phyloP scores from a whole-genome alignment of 2,329 filamentous ascomycete genomes.

The Ceratocystiopsis brevicomis region DNA sequence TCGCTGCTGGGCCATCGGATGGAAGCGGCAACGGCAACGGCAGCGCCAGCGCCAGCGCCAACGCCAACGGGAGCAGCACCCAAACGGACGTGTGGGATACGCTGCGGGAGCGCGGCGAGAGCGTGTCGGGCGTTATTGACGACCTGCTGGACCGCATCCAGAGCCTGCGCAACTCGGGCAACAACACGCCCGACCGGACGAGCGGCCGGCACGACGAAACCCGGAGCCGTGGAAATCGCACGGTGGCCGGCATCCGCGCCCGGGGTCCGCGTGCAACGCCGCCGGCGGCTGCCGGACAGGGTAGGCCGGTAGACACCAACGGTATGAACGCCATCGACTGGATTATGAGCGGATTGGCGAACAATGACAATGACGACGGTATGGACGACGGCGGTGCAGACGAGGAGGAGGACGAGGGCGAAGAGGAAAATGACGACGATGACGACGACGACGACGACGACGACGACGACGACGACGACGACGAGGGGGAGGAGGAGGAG shows the following conservation, averaged over 20 bases:
- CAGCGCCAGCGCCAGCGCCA: no score
- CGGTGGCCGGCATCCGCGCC: neutral
- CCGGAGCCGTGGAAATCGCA: no score
- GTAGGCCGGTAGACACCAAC: no score
- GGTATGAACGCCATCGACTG: no score
- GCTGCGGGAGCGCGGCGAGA: constrained; percentile 18
- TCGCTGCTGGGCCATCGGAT: neutral
- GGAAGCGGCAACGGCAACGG: no score
- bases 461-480: neutral
- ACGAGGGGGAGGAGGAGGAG: neutral
- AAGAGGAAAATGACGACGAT: neutral
- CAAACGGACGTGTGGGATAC: constrained; percentile 10
- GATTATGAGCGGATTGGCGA: no score
- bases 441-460: neutral
- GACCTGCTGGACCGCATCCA: constrained; percentile 21
- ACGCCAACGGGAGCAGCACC: constrained; percentile 5
- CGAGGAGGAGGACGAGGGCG: neutral
- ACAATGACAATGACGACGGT: neutral
- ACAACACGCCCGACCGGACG: no score
- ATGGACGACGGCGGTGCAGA: neutral
- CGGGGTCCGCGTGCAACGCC: neutral
- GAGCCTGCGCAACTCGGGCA: constrained; percentile 16
- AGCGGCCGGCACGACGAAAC: no score
- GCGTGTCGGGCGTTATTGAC: constrained; percentile 20
- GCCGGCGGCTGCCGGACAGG: no score